A percentile compares a stretch with the other conserved stretches of the same genome.
Conservation (phyloP, 1,284 basidiomycete genomes). For the Schizophyllum amplum region DNA sequence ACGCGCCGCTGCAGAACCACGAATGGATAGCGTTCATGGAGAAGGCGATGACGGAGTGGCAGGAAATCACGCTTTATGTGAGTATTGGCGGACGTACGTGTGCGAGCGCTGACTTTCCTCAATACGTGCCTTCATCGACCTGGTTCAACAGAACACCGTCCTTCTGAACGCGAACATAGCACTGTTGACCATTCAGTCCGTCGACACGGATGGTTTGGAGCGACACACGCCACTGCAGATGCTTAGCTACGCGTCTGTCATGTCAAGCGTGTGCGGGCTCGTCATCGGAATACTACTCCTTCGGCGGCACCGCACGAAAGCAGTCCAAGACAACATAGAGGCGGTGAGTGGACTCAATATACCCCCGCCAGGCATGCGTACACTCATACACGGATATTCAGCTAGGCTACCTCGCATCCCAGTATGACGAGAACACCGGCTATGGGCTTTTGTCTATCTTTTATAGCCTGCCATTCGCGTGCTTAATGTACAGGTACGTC, state of each 20-base stretch:
- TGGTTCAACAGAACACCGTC: slow-evolving; percentile 34
- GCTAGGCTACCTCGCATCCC: slow-evolving; percentile 22
- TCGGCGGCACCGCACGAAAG: slow-evolving; percentile 25
- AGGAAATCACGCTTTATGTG: slow-evolving; percentile 26
- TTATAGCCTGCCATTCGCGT: slow-evolving; percentile 38
- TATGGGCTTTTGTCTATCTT: slow-evolving; percentile 35
- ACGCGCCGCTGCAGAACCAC: slow-evolving; percentile 18
- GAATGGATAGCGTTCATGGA: slow-evolving; percentile 26
- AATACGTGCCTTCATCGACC: neutral
- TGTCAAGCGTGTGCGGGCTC: slow-evolving; percentile 30
- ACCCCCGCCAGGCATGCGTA: neutral
- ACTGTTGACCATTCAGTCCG: slow-evolving; percentile 30
- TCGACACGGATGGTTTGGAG: slow-evolving; percentile 18
- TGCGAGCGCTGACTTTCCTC: neutral
- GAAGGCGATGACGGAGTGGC: slow-evolving; percentile 23
- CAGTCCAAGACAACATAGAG: slow-evolving; percentile 17
- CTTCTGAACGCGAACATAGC: slow-evolving; percentile 34
- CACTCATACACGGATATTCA: neutral
- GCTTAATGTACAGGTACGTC: slow-evolving; percentile 43
- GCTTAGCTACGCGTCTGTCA: slow-evolving; percentile 31
- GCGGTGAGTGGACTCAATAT: slow-evolving; percentile 15
- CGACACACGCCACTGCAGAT: slow-evolving; percentile 20
- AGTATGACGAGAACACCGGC: slow-evolving; percentile 20
- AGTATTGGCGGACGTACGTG: slow-evolving; percentile 2
- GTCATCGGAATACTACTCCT: slow-evolving; percentile 33